These are phyloP conservation scores for Gossypium bickii DNA, from an alignment of 345 rosid species.

Conservation along the genomic window DNA sequence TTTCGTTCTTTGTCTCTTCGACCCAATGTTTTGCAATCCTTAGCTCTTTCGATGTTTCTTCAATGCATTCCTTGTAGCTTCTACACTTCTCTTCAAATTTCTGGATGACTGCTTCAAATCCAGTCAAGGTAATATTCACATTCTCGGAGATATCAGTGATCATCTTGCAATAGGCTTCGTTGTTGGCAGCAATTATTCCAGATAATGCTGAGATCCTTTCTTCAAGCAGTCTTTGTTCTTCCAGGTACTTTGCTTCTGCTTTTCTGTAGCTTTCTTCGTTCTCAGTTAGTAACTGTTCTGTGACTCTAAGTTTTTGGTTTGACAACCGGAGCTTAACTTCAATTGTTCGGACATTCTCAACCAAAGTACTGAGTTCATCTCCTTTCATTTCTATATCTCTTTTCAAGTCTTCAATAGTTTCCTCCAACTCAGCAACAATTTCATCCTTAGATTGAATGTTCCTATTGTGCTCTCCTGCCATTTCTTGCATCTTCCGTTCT, in stretches of 20 bases:
- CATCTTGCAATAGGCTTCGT: constrained; percentile 42
- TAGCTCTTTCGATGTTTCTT: constrained; percentile 39
- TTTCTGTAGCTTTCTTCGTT: constrained; percentile 59
- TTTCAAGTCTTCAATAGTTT: constrained; percentile 54
- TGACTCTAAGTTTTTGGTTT: constrained; percentile 86
- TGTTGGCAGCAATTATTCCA: constrained; percentile 30
- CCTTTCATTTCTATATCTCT: constrained; percentile 68
- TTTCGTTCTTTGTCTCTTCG: constrained; percentile 31
- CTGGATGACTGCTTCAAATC: constrained; percentile 37
- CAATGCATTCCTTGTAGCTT: constrained; percentile 35
- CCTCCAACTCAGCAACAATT: constrained; percentile 45
- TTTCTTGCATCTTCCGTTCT: constrained; percentile 50
- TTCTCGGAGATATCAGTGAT: constrained; percentile 40
- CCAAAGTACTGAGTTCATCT: constrained; percentile 54
- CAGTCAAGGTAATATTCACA: constrained; percentile 30
- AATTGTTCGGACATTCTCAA: constrained; percentile 48
- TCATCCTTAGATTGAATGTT: constrained; percentile 38
- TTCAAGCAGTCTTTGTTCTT: constrained; percentile 60
- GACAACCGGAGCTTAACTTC: constrained; percentile 87
- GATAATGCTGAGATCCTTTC: constrained; percentile 38
- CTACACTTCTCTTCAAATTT: constrained; percentile 35
- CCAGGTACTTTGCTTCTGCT: constrained; percentile 55
- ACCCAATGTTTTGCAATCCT: constrained; percentile 42
- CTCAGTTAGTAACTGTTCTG: constrained; percentile 72
- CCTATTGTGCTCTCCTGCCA: constrained; percentile 25